Conservation (phyloP, 306 rosid species). For the Castanea crenata region DNA sequence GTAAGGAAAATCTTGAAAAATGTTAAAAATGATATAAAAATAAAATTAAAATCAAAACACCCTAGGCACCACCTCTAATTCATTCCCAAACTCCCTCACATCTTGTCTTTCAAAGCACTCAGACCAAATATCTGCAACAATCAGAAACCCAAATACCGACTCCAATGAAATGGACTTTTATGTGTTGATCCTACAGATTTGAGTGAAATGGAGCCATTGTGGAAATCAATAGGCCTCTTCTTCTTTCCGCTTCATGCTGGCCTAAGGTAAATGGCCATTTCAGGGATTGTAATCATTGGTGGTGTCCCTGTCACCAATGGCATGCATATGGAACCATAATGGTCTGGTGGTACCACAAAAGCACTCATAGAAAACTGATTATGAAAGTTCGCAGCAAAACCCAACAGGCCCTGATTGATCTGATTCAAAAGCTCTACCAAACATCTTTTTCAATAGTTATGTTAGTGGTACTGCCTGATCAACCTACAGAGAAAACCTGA, state of each 20-base stretch:
- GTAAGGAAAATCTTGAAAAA: not conserved
- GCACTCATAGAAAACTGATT: too few relatives aligned
- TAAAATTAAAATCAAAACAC: not conserved
- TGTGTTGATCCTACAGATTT: not conserved
- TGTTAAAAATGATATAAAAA: not conserved
- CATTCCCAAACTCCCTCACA: not conserved
- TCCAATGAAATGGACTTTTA: not conserved
- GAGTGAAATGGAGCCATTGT: not conserved
- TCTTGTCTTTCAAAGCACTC: not conserved
- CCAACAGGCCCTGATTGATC: not conserved
- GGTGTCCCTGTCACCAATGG: not conserved
- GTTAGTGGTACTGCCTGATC: too few relatives aligned
- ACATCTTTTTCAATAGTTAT: not conserved
- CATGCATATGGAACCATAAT: not conserved
- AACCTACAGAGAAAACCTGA: too few relatives aligned
- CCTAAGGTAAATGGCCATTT: not conserved
- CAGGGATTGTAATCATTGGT: not conserved
- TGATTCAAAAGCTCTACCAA: not conserved
- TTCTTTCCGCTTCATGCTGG: not conserved
- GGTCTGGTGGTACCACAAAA: not conserved
- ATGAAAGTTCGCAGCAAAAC: not conserved
- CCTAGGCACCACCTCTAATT: not conserved
- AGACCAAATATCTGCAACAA: not conserved
- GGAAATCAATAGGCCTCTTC: not conserved
- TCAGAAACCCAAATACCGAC: not conserved